Evolutionary conservation across 768 basidiomycete species (phyloP).

Genomic region (Mrakia blollopis): DNA sequence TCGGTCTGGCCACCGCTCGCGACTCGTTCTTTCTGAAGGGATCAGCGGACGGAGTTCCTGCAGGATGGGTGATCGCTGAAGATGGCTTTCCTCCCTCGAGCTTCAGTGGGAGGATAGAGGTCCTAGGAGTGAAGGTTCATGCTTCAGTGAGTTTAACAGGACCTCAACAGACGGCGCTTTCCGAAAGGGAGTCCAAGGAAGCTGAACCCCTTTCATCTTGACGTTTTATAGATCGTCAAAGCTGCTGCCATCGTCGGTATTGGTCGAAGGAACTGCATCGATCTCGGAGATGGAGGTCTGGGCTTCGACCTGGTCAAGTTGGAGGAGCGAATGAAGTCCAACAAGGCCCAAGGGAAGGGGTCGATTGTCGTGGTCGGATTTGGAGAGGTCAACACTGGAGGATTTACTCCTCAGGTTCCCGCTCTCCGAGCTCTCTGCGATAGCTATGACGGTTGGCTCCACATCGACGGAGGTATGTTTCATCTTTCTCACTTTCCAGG

Average conservation of each 20-base stretch:
- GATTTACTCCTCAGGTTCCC: conserved; percentile 42
- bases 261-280: conserved; percentile 45
- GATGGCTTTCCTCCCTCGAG: conserved; percentile 40
- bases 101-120: conserved; percentile 40
- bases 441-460: conserved; percentile 47
- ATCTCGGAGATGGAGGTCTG: conserved; percentile 39
- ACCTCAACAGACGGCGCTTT: not conserved
- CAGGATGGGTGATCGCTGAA: conserved; percentile 45
- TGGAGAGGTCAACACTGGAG: conserved; percentile 49
- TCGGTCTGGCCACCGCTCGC: conserved; percentile 48
- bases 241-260: conserved; percentile 48
- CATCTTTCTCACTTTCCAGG: not conserved
- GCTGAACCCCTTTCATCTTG: not conserved
- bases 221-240: conserved; percentile 41
- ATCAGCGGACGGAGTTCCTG: conserved; percentile 37
- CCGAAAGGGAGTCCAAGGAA: not conserved
- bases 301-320: conserved; percentile 43
- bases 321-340: conserved; percentile 40
- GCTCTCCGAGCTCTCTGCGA: conserved; percentile 44
- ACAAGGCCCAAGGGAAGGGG: conserved; percentile 39
- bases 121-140: conserved; percentile 47
- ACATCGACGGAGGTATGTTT: conserved; percentile 48
- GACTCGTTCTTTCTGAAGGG: conserved; percentile 40
- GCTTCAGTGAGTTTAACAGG: conserved; percentile 40
- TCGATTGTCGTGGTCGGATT: conserved; percentile 43